These are phyloP conservation scores for Schwanniomyces vanrijiae DNA, from an alignment of 805 yeast species.

Conservation along the genomic window DNA sequence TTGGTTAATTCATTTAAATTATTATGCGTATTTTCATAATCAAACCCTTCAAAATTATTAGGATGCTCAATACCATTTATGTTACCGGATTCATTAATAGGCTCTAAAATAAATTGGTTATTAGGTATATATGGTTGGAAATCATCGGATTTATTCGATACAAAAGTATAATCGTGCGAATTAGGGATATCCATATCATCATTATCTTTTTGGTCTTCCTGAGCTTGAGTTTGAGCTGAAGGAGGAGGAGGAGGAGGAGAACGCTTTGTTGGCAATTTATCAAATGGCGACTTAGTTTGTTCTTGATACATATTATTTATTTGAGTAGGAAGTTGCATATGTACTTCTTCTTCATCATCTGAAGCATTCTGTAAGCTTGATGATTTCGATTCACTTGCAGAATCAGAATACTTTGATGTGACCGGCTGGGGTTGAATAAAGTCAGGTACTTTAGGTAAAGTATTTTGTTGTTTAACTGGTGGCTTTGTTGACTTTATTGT, in stretches of 20 bases:
- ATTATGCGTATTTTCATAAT: conserved; percentile 16
- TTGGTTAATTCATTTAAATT: conserved; percentile 7
- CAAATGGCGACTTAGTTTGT: conserved; percentile 26
- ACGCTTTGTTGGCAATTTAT: conserved; percentile 17
- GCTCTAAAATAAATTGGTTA: conserved; percentile 5
- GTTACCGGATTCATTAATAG: conserved; percentile 3
- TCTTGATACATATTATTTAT: conserved; percentile 24
- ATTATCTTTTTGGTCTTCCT: conserved; percentile 3
- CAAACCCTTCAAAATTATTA: conserved; percentile 28
- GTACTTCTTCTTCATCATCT: conserved; percentile 24
- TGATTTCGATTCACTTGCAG: conserved; percentile 8
- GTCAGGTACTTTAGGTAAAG: conserved; percentile 2
- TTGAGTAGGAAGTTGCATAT: conserved; percentile 29
- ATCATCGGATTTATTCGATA: conserved; percentile 20
- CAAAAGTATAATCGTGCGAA: conserved; percentile 21
- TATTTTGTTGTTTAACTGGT: conserved; percentile 16
- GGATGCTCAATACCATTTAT: conserved; percentile 8
- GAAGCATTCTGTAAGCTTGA: conserved; percentile 9
- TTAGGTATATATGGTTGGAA: conserved; percentile 8
- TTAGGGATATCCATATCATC: background rate
- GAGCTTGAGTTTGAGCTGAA: conserved; percentile 11
- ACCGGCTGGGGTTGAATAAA: background rate
- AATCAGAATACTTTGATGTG: background rate
- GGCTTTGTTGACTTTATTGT: conserved; percentile 73
- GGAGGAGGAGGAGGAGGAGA: conserved; percentile 26